A percentile compares a stretch with the other conserved stretches of the same genome.
Conservation (phyloP, 2,329 filamentous ascomycete species). For the Arthrobotrys megalospora region DNA sequence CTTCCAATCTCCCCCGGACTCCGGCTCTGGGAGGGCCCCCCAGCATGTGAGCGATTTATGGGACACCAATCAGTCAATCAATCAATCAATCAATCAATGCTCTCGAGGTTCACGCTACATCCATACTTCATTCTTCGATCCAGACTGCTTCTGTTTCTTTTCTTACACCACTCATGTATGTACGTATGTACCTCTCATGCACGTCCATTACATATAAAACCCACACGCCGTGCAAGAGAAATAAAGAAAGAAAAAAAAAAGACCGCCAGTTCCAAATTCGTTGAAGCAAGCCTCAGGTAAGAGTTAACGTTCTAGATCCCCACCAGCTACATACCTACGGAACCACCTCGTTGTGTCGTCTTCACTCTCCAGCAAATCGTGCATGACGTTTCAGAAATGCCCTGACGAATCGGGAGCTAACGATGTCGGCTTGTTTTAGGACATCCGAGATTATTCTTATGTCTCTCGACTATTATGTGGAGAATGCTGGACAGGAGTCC, state of each 20-base stretch:
- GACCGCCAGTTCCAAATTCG: background rate
- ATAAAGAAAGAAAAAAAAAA: background rate
- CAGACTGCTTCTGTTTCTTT: too few relatives aligned
- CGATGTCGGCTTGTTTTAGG: slow-evolving; percentile 36
- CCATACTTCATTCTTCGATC: background rate
- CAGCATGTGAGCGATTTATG: slow-evolving; percentile 27
- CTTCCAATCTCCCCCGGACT: background rate
- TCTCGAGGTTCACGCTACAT: background rate
- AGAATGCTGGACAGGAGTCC: slow-evolving; percentile 8
- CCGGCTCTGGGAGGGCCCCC: background rate
- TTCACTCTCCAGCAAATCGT: slow-evolving; percentile 35
- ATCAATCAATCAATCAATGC: background rate
- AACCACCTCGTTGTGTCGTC: background rate
- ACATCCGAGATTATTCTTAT: slow-evolving; percentile 24
- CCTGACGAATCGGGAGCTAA: slow-evolving; percentile 48
- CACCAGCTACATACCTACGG: background rate
- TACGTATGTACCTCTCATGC: too few relatives aligned
- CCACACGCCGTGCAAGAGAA: background rate
- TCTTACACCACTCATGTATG: too few relatives aligned
- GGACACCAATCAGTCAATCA: background rate
- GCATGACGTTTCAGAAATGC: slow-evolving; percentile 44
- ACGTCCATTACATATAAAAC: too few relatives aligned
- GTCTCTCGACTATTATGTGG: slow-evolving; percentile 26
- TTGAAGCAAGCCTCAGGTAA: background rate
- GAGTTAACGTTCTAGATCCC: slow-evolving; percentile 40